These are phyloP conservation scores for Psilocybe tampanensis DNA, from an alignment of 768 basidiomycete genomes.

Conservation along the genomic window DNA sequence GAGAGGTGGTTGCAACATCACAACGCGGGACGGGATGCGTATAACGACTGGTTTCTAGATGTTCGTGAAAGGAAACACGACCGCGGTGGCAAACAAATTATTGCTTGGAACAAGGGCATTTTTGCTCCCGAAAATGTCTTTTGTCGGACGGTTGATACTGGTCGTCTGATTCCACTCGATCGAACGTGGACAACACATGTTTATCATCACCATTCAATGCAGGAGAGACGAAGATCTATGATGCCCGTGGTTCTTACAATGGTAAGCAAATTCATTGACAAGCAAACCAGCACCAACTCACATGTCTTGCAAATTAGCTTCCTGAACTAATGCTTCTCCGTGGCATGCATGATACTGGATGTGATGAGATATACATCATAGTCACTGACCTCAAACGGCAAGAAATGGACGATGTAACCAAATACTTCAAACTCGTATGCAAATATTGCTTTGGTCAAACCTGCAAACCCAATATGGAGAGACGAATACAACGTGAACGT, in stretches of 20 bases:
- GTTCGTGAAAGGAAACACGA: conserved; percentile 68
- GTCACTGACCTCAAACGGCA: conserved; percentile 79
- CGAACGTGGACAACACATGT: conserved; percentile 83
- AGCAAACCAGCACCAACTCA: neutral
- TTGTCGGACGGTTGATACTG: conserved; percentile 77
- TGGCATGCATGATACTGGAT: conserved; percentile 80
- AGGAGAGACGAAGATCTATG: conserved; percentile 72
- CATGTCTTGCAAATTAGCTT: conserved; percentile 44
- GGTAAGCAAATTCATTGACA: conserved; percentile 42
- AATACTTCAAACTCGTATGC: conserved; percentile 77
- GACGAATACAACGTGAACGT: conserved; percentile 73
- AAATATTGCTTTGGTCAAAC: conserved; percentile 62
- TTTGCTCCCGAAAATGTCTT: conserved; percentile 82
- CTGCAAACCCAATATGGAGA: conserved; percentile 68
- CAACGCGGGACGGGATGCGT: conserved; percentile 59
- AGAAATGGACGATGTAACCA: conserved; percentile 81
- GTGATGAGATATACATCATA: conserved; percentile 78
- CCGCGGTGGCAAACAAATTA: conserved; percentile 46
- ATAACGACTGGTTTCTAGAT: conserved; percentile 76
- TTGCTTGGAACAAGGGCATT: conserved; percentile 70
- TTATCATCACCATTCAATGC: conserved; percentile 76
- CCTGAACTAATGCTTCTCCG: conserved; percentile 80
- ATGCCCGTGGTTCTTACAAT: conserved; percentile 83
- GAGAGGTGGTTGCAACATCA: conserved; percentile 84
- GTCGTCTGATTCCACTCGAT: conserved; percentile 77